Evolutionary conservation across 2,329 filamentous ascomycete species (phyloP).

Genomic region (Diaporthe vaccinii): DNA sequence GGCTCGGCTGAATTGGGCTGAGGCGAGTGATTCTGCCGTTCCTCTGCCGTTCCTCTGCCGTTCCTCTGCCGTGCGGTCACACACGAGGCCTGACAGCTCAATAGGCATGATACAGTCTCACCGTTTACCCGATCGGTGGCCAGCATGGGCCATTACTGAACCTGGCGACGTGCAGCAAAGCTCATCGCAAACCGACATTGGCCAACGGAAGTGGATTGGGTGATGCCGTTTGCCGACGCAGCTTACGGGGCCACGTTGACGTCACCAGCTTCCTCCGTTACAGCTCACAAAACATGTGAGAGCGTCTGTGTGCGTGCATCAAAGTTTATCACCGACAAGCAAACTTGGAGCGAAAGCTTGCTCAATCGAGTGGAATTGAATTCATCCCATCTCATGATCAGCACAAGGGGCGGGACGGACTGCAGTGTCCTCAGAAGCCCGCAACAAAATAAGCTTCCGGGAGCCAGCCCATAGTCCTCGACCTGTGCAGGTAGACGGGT

Average conservation of each 20-base stretch:
- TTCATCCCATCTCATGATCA: slow-evolving; percentile 18
- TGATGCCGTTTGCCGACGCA: background rate
- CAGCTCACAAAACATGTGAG: background rate
- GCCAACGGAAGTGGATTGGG: background rate
- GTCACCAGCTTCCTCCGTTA: background rate
- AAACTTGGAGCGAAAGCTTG: background rate
- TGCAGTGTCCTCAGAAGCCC: background rate
- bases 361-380: background rate
- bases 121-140: background rate
- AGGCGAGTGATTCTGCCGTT: background rate
- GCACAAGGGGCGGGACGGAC: background rate
- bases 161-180: background rate
- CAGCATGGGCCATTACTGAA: background rate
- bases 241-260: background rate
- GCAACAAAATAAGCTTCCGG: slow-evolving; percentile 19
- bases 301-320: background rate
- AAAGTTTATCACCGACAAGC: background rate
- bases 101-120: background rate
- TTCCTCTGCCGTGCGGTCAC: background rate
- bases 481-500: background rate
- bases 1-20: slow-evolving; percentile 8
- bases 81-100: background rate
- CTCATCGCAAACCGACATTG: background rate
- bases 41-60: background rate
- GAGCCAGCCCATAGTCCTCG: background rate